Conservation (phyloP, 208 protist genomes). For the Balamuthia mandrillaris region DNA sequence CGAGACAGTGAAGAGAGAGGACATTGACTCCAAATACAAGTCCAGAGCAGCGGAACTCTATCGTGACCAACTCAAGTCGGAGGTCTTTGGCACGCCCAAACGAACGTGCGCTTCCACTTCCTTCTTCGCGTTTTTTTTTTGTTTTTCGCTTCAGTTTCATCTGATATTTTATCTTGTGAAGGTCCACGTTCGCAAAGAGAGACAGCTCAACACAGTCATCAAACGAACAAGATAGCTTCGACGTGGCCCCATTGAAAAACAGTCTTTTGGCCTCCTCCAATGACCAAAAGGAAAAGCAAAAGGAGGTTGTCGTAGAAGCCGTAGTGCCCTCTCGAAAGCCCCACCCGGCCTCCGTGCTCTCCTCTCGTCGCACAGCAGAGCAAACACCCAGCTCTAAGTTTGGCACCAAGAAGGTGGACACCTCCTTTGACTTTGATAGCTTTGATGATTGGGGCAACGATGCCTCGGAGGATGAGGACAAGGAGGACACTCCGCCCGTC, state of each 20-base stretch:
- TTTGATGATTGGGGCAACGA: not conserved
- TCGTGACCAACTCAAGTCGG: slow-evolving; percentile 16
- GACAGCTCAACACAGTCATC: no score
- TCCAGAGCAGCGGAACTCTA: slow-evolving; percentile 34
- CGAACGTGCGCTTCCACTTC: not conserved
- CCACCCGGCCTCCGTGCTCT: not conserved
- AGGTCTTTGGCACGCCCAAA: slow-evolving; percentile 29
- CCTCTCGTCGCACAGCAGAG: not conserved
- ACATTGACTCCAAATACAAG: slow-evolving; percentile 25
- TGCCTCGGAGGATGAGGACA: not conserved
- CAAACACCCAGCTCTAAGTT: not conserved
- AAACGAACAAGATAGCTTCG: no score
- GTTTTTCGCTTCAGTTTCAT: no score
- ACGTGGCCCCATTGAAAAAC: no score
- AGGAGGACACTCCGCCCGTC: no score
- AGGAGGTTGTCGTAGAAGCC: not conserved
- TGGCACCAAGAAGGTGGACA: slow-evolving; percentile 15
- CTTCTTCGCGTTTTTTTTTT: not conserved
- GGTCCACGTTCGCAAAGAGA: no score
- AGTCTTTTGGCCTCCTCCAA: no score
- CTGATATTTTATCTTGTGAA: no score
- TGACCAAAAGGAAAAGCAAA: no score
- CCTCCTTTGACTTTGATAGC: slow-evolving; percentile 21
- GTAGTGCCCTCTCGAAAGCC: no score
- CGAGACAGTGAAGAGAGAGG: not conserved